Conservation (phyloP, 202 grass and related monocot species). For the Bolboschoenoplectus hybrid region DNA sequence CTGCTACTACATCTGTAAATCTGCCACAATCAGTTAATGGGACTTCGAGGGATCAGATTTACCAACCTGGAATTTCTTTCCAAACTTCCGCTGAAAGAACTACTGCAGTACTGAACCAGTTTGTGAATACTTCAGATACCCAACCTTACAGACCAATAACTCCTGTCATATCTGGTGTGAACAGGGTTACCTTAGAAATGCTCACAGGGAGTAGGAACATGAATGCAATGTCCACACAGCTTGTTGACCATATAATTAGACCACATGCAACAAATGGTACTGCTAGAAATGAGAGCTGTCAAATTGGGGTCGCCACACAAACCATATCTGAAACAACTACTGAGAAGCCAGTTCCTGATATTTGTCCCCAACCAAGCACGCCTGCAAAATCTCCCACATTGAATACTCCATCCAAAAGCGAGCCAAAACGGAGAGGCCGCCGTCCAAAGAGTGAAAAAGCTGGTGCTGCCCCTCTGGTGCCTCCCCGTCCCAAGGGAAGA, state of each 20-base stretch:
- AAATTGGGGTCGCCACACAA: constrained; percentile 38
- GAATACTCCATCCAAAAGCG: constrained; percentile 42
- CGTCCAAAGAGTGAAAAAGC: constrained; percentile 46
- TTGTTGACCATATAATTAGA: constrained; percentile 43
- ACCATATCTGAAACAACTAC: constrained; percentile 42
- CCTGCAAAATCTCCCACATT: constrained; percentile 45
- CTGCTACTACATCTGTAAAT: neutral
- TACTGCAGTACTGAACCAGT: constrained; percentile 19
- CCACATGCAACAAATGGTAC: constrained; percentile 24
- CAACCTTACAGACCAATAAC: constrained; percentile 11
- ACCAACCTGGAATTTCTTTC: constrained; percentile 28
- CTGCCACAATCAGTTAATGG: neutral
- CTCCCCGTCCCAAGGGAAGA: constrained; percentile 37
- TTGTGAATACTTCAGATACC: neutral
- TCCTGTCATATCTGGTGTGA: constrained; percentile 21
- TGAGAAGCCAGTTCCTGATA: constrained; percentile 38
- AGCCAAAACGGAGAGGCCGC: constrained; percentile 49
- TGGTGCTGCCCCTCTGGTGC: neutral
- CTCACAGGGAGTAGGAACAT: neutral
- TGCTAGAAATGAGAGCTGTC: constrained; percentile 37
- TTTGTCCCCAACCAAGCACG: constrained; percentile 26
- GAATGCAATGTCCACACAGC: constrained; percentile 24
- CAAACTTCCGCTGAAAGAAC: constrained; percentile 33
- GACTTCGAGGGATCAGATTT: constrained; percentile 8
- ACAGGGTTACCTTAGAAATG: constrained; percentile 15